Conservation (phyloP, 2,329 filamentous ascomycete species). For the Colletotrichum abscissum region DNA sequence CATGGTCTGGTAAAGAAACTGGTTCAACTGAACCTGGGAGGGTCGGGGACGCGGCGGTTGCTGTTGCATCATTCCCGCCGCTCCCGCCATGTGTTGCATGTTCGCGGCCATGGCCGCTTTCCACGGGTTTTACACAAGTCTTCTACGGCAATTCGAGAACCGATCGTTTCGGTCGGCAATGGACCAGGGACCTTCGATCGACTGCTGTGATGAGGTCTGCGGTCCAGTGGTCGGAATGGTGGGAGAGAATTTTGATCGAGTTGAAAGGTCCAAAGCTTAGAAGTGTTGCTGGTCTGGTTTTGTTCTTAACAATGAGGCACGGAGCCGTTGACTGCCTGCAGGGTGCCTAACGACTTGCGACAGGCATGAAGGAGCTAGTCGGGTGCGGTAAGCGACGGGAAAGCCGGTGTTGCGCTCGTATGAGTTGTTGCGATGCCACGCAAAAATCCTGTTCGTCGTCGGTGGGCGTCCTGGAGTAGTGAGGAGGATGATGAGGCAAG, state of each 20-base stretch:
- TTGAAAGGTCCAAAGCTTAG: neutral
- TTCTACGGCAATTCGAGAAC: neutral
- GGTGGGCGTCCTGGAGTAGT: neutral
- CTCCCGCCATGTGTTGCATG: constrained; percentile 66
- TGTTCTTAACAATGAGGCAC: constrained; percentile 36
- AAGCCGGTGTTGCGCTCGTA: neutral
- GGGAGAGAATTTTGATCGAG: neutral
- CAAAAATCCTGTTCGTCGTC: neutral
- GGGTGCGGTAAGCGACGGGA: constrained; percentile 11
- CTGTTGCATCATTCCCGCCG: constrained; percentile 57
- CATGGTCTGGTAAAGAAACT: constrained; percentile 54
- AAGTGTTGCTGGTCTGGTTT: neutral
- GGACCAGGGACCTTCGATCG: constrained; percentile 9
- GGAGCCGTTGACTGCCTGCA: constrained; percentile 41
- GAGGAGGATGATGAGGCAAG: constrained; percentile 1
- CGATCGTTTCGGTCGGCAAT: constrained; percentile 23
- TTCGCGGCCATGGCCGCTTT: constrained; percentile 69
- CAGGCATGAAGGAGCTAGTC: constrained; percentile 45
- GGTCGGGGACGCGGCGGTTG: constrained; percentile 48
- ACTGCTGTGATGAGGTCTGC: constrained; percentile 12
- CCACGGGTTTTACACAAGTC: constrained; percentile 35
- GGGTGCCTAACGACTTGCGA: constrained; percentile 45
- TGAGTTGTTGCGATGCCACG: neutral
- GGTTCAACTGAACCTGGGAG: constrained; percentile 46
- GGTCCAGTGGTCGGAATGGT: neutral